phyloP scores from a whole-genome alignment of 345 rosid species.

The Microthlaspi erraticum region DNA sequence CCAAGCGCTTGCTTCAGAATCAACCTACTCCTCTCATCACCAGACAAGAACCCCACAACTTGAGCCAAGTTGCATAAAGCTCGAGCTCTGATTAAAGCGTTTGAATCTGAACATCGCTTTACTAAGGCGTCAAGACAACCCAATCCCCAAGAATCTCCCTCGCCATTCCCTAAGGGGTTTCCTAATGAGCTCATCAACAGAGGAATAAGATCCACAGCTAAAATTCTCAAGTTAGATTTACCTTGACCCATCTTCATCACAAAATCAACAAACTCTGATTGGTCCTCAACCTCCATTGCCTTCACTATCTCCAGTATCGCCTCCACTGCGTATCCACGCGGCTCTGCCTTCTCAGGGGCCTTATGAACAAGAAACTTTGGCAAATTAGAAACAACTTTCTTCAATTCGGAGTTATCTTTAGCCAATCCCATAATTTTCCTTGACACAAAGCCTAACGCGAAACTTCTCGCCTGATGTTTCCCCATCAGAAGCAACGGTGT shows the following conservation, averaged over 20 bases:
- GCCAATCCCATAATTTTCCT: constrained; percentile 47
- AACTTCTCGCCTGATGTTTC: constrained; percentile 71
- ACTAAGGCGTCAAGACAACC: constrained; percentile 69
- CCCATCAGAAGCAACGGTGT: constrained; percentile 63
- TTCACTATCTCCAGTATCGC: constrained; percentile 73
- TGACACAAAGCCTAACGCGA: constrained; percentile 65
- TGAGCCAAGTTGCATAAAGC: constrained; percentile 86
- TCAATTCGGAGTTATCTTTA: constrained; percentile 51
- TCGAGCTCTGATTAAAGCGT: constrained; percentile 69
- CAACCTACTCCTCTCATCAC: constrained; percentile 51
- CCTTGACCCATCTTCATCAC: constrained; percentile 75
- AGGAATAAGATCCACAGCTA: constrained; percentile 83
- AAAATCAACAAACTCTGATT: constrained; percentile 58
- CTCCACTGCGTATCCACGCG: constrained; percentile 80
- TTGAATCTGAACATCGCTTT: constrained; percentile 70
- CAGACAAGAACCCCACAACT: constrained; percentile 62
- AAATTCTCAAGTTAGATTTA: constrained; percentile 65
- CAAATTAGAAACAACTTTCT: constrained; percentile 63
- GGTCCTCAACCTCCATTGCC: constrained; percentile 61
- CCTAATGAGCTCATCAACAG: constrained; percentile 55
- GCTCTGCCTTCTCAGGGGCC: constrained; percentile 94
- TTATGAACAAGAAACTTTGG: constrained; percentile 69
- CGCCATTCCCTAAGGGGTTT: constrained; percentile 54
- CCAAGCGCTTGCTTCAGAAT: constrained; percentile 65
- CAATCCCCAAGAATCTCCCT: constrained; percentile 57